Percentiles rank a stretch among this genome's conserved stretches.
Conservation (phyloP, 2,329 filamentous ascomycete species). For the Cadophora sp. region DNA sequence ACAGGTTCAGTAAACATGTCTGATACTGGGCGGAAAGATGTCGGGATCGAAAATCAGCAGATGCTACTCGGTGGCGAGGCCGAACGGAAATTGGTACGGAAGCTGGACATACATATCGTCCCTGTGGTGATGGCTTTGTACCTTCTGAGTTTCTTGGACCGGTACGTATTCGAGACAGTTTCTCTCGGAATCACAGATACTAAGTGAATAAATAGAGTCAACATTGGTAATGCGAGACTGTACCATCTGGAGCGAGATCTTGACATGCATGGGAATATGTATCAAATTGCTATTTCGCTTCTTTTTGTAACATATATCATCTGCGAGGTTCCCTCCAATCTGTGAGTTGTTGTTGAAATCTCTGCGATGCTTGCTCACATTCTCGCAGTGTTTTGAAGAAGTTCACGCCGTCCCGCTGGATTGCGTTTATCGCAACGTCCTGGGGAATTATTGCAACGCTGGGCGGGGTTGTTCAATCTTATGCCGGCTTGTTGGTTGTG, state of each 20-base stretch:
- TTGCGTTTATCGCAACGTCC: conserved; percentile 53
- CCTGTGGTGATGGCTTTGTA: conserved; percentile 74
- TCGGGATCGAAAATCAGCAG: not conserved
- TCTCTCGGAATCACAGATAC: conserved; percentile 43
- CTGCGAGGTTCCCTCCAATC: conserved; percentile 54
- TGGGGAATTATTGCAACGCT: conserved; percentile 61
- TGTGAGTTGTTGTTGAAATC: conserved; percentile 35
- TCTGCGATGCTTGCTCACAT: not conserved
- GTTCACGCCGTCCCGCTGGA: conserved; percentile 52
- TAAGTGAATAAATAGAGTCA: conserved; percentile 46
- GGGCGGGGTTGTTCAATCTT: conserved; percentile 60
- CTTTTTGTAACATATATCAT: conserved; percentile 58
- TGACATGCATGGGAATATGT: conserved; percentile 58
- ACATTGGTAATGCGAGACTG: conserved; percentile 65
- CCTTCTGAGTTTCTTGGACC: conserved; percentile 77
- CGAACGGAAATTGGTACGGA: conserved; percentile 16
- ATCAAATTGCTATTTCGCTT: conserved; percentile 60
- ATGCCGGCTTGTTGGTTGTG: conserved; percentile 58
- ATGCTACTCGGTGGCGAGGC: conserved; percentile 18
- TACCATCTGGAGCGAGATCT: conserved; percentile 65
- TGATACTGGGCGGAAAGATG: conserved; percentile 11
- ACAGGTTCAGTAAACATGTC: conserved; percentile 2
- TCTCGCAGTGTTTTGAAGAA: conserved; percentile 48
- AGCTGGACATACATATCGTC: conserved; percentile 65
- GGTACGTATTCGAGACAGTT: conserved; percentile 52